Conservation (phyloP, 108 stramenopile species). For the Halocafeteria seosinensis region DNA sequence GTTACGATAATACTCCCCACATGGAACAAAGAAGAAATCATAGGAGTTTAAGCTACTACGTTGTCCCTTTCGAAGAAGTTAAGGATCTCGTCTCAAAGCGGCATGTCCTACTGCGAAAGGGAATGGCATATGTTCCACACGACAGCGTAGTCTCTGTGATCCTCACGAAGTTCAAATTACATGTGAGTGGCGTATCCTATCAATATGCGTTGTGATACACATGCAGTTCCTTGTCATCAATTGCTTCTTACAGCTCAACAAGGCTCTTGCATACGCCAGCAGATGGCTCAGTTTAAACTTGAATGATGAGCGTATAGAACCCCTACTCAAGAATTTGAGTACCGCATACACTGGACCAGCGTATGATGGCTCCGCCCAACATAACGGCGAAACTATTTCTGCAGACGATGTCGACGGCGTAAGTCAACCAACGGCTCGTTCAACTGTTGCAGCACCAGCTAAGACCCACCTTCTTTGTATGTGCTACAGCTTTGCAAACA, state of each 20-base stretch:
- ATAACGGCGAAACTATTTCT: slow-evolving; percentile 25
- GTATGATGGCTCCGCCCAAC: slow-evolving; percentile 13
- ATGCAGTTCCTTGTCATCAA: too few relatives aligned
- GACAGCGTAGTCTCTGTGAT: slow-evolving; percentile 56
- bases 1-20: too few relatives aligned
- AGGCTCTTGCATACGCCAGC: slow-evolving; percentile 26
- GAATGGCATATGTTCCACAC: slow-evolving; percentile 71
- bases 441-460: slow-evolving; percentile 32
- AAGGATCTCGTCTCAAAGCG: slow-evolving; percentile 56
- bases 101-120: slow-evolving; percentile 55
- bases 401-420: too few relatives aligned
- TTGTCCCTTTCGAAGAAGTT: slow-evolving; percentile 76
- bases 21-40: too few relatives aligned
- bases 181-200: neutral
- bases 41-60: slow-evolving; percentile 48
- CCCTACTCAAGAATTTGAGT: slow-evolving; percentile 57
- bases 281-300: slow-evolving; percentile 19
- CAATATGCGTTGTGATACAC: too few relatives aligned
- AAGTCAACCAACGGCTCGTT: slow-evolving; percentile 4
- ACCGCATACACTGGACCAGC: slow-evolving; percentile 51
- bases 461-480: too few relatives aligned
- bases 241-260: slow-evolving; percentile 17
- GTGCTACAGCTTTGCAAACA: slow-evolving; percentile 40
- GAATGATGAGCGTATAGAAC: slow-evolving; percentile 43
- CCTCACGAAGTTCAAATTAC: slow-evolving; percentile 47